These are phyloP conservation scores for Plasmodium gonderi DNA, from an alignment of 169 alveolate genomes.

Conservation along the genomic window DNA sequence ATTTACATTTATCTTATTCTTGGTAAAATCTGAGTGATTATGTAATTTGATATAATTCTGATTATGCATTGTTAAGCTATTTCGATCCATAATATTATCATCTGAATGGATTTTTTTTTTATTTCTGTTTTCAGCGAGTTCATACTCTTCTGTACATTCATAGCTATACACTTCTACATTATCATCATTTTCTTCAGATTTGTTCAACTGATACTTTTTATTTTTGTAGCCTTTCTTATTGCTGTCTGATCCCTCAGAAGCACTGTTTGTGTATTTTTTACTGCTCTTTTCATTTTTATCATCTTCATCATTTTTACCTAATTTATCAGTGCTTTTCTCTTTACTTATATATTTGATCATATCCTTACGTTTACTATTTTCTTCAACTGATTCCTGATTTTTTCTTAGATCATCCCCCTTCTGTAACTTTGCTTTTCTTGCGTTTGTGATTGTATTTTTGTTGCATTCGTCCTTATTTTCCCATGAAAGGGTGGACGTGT, in stretches of 20 bases:
- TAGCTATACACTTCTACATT: not conserved
- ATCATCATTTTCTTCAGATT: not conserved
- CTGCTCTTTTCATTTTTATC: not conserved
- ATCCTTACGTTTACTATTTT: not conserved
- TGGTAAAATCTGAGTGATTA: not conserved
- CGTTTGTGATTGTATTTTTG: not conserved
- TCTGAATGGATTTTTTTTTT: not conserved
- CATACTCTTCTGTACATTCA: not conserved
- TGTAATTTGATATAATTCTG: not conserved
- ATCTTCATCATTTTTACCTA: not conserved
- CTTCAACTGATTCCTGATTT: not conserved
- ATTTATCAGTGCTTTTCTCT: not conserved
- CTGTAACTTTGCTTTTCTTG: not conserved
- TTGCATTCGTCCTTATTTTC: slow-evolving; percentile 16
- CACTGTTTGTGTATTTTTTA: not conserved
- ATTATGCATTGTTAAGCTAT: not conserved
- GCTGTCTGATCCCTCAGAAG: not conserved
- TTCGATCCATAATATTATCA: not conserved
- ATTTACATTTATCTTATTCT: not conserved
- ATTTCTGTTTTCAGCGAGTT: not conserved
- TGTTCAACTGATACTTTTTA: not conserved
- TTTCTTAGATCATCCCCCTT: not conserved
- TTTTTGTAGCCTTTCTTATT: not conserved
- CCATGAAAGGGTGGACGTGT: not conserved
- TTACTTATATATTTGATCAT: not conserved